Percentiles rank a stretch among this genome's conserved stretches.
Evolutionary conservation across 495 filamentous ascomycete genomes (phyloP).

Genomic region (Penicillium tannophilum): DNA sequence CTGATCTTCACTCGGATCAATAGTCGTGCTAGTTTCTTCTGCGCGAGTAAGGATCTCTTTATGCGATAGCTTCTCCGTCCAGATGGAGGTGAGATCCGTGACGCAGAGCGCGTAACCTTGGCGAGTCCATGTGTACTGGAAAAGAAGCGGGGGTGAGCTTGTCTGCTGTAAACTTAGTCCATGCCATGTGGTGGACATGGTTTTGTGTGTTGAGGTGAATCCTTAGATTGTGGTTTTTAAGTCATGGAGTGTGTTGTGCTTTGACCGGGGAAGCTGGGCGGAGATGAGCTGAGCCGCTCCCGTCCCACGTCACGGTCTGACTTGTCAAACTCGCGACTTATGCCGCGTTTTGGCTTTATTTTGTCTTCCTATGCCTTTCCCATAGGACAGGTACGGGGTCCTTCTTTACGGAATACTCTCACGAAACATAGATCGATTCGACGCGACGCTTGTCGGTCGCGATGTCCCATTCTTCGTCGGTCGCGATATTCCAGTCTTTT

Average conservation of each 20-base stretch:
- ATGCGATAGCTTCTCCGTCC: slow-evolving; percentile 71
- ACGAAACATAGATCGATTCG: background rate
- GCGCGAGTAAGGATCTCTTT: slow-evolving; percentile 66
- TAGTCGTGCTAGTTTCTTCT: slow-evolving; percentile 66
- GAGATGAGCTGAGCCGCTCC: background rate
- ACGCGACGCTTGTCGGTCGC: background rate
- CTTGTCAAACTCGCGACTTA: slow-evolving; percentile 21
- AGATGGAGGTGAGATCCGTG: slow-evolving; percentile 85
- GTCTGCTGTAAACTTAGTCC: slow-evolving; percentile 28
- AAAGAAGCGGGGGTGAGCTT: slow-evolving; percentile 52
- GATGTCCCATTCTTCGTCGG: background rate
- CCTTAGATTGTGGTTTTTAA: background rate
- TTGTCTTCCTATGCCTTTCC: background rate
- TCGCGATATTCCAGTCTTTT: background rate
- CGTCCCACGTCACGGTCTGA: background rate
- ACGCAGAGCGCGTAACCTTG: slow-evolving; percentile 71
- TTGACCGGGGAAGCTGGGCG: slow-evolving; percentile 17
- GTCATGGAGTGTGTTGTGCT: background rate
- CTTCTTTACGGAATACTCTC: background rate
- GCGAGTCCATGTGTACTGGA: slow-evolving; percentile 51
- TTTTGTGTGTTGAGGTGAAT: background rate
- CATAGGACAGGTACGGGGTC: background rate
- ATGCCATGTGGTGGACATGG: slow-evolving; percentile 46
- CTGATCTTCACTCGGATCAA: slow-evolving; percentile 79
- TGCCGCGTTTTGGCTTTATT: background rate